Percentiles rank a stretch among this genome's conserved stretches.
phyloP scores from a whole-genome alignment of 2,329 filamentous ascomycete species.

The Aspergillus glaucus region DNA sequence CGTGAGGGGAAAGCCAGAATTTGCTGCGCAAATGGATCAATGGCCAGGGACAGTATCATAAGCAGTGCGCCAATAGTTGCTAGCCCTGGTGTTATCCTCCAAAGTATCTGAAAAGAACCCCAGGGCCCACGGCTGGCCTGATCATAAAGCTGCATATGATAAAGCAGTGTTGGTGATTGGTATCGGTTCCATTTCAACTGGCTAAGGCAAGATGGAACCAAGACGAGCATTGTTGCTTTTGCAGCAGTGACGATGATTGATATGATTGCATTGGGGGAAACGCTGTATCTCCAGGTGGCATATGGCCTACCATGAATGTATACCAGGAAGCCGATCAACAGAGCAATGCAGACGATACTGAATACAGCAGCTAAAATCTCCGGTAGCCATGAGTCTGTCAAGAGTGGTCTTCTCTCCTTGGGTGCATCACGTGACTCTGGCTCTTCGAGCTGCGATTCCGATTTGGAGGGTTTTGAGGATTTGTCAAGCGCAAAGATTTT shows the following conservation, averaged over 20 bases:
- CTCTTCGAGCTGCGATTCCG: background rate
- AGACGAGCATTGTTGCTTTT: constrained; percentile 20
- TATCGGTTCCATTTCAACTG: constrained; percentile 26
- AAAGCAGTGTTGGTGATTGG: constrained; percentile 9
- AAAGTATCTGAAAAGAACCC: constrained; percentile 19
- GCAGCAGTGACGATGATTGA: constrained; percentile 19
- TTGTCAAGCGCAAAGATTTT: no score
- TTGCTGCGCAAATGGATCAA: constrained; percentile 26
- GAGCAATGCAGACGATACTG: constrained; percentile 5
- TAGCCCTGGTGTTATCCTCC: constrained; percentile 7
- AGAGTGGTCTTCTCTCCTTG: background rate
- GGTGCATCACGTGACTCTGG: background rate
- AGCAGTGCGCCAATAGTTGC: constrained; percentile 19
- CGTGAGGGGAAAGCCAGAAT: constrained; percentile 9
- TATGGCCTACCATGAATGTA: constrained; percentile 5
- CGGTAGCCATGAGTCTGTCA: constrained; percentile 10
- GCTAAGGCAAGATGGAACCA: constrained; percentile 20
- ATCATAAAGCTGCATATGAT: constrained; percentile 20
- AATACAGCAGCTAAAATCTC: constrained; percentile 6
- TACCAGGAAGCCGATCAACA: constrained; percentile 10
- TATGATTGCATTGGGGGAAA: constrained; percentile 22
- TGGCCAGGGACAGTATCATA: constrained; percentile 17
- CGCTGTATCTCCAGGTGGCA: constrained; percentile 14
- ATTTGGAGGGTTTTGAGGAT: background rate
- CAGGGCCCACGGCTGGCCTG: constrained; percentile 22